A percentile compares a stretch with the other conserved stretches of the same genome.
phyloP scores from a whole-genome alignment of 2,329 filamentous ascomycete species.

The Colletotrichum chlorophyti region DNA sequence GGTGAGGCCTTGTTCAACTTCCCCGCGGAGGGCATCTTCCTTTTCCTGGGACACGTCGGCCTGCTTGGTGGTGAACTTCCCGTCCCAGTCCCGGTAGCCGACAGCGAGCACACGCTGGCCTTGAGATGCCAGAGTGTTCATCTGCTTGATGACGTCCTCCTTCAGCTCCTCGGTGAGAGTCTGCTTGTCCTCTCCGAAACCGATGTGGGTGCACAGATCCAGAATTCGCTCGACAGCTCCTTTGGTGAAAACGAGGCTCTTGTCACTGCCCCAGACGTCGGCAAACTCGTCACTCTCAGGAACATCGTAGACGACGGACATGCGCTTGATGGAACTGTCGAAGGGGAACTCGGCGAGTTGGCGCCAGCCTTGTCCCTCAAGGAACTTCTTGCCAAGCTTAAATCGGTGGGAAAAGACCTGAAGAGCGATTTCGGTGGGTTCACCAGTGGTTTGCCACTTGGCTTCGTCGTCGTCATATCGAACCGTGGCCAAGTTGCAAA shows the following conservation, averaged over 20 bases:
- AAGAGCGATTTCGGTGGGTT: slow-evolving; percentile 78
- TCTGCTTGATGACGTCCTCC: slow-evolving; percentile 57
- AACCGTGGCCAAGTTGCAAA: slow-evolving; percentile 71
- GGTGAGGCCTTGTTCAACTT: slow-evolving; percentile 71
- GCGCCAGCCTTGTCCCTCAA: slow-evolving; percentile 63
- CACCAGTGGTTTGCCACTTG: slow-evolving; percentile 71
- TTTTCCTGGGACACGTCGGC: slow-evolving; percentile 35
- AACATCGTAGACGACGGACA: slow-evolving; percentile 75
- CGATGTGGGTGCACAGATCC: slow-evolving; percentile 59
- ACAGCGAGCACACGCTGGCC: slow-evolving; percentile 77
- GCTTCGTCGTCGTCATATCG: slow-evolving; percentile 59
- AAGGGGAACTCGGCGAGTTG: slow-evolving; percentile 78
- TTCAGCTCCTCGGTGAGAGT: slow-evolving; percentile 59
- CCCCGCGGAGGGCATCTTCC: slow-evolving; percentile 55
- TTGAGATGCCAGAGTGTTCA: slow-evolving; percentile 67
- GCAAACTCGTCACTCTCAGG: slow-evolving; percentile 45
- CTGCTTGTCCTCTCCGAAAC: slow-evolving; percentile 48
- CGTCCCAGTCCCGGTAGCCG: slow-evolving; percentile 67
- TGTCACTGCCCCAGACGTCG: slow-evolving; percentile 46
- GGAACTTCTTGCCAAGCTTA: slow-evolving; percentile 59
- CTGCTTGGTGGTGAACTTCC: slow-evolving; percentile 50
- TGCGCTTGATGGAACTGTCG: slow-evolving; percentile 79
- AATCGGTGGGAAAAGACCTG: slow-evolving; percentile 79
- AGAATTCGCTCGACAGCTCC: slow-evolving; percentile 68
- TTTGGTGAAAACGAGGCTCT: slow-evolving; percentile 66